A percentile compares a stretch with the other conserved stretches of the same genome.
Evolutionary conservation across 164 flowering plant species (phyloP).

Genomic region (Cinnamomum micranthum): DNA sequence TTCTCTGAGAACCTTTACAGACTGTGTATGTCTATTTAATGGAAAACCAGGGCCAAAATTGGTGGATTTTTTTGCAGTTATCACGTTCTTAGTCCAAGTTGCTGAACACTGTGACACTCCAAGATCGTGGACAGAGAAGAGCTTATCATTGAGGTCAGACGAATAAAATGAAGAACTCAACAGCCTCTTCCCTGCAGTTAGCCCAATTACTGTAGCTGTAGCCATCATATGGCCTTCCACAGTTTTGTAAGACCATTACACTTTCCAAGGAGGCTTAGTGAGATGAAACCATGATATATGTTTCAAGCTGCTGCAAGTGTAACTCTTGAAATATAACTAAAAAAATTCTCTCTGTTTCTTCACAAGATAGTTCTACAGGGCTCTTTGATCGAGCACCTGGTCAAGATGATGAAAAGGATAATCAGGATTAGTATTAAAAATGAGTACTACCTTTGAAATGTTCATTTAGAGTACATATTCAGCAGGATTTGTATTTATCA

Average conservation of each 20-base stretch:
- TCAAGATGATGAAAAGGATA: not conserved
- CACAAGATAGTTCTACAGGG: not conserved
- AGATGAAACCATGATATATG: constrained; percentile 9
- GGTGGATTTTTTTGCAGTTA: constrained; percentile 47
- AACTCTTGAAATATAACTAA: not conserved
- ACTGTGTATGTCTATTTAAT: constrained; percentile 27
- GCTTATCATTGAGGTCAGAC: constrained; percentile 60
- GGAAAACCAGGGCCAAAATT: constrained; percentile 39
- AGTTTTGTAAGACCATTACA: constrained; percentile 21
- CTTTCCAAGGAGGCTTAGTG: constrained; percentile 3
- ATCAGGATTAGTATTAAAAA: not conserved
- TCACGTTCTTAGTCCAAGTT: constrained; percentile 35
- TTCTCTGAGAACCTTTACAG: constrained; percentile 63
- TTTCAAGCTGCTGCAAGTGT: not conserved
- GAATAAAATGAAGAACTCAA: constrained; percentile 59
- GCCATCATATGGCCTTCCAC: constrained; percentile 54
- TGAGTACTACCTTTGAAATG: not conserved
- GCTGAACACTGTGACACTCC: constrained; percentile 31
- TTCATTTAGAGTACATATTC: not conserved
- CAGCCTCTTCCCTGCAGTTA: constrained; percentile 72
- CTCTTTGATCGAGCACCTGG: not conserved
- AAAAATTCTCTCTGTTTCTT: not conserved
- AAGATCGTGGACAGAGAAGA: constrained; percentile 38
- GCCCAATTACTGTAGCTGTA: constrained; percentile 72
- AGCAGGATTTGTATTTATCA: not conserved